Evolutionary conservation across 228 moss, liverwort and hornwort genomes (phyloP).

Genomic region (Sphagnum fallax): DNA sequence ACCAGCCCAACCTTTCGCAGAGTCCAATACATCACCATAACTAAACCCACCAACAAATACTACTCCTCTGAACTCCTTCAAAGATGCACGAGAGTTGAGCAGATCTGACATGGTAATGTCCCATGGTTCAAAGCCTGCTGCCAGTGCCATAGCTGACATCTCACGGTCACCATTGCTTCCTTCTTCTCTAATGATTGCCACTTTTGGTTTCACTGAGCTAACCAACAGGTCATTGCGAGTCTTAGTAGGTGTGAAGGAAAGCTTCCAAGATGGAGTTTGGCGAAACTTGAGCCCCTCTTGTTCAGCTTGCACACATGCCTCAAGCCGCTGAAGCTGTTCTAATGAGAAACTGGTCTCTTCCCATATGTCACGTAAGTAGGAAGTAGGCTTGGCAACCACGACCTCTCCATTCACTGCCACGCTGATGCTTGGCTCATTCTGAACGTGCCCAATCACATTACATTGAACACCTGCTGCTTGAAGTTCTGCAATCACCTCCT

Average conservation of each 20-base stretch:
- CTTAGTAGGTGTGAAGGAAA: constrained; percentile 64
- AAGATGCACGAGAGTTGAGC: constrained; percentile 48
- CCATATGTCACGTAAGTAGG: constrained; percentile 76
- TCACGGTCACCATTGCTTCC: constrained; percentile 98
- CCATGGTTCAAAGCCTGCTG: constrained; percentile 98
- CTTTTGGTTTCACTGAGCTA: constrained; percentile 56
- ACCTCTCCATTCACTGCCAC: constrained; percentile 56
- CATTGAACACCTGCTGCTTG: constrained; percentile 55
- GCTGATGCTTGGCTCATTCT: constrained; percentile 37
- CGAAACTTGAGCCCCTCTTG: constrained; percentile 74
- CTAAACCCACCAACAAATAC: constrained; percentile 98
- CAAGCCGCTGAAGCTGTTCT: constrained; percentile 76
- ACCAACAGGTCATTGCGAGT: constrained; percentile 53
- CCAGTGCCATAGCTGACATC: constrained; percentile 93
- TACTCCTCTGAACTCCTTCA: constrained; percentile 64
- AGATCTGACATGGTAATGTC: constrained; percentile 97
- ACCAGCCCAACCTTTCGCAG: constrained; percentile 99
- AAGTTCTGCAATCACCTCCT: constrained; percentile 50
- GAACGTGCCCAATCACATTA: constrained; percentile 62
- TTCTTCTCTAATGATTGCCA: constrained; percentile 94
- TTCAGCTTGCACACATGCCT: constrained; percentile 83
- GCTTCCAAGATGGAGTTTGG: constrained; percentile 63
- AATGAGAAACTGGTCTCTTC: constrained; percentile 86
- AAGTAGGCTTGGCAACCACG: constrained; percentile 53
- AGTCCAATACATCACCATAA: constrained; percentile 95